Evolutionary conservation across 2,329 filamentous ascomycete species (phyloP).

Genomic region (Thielaviopsis punctulata): DNA sequence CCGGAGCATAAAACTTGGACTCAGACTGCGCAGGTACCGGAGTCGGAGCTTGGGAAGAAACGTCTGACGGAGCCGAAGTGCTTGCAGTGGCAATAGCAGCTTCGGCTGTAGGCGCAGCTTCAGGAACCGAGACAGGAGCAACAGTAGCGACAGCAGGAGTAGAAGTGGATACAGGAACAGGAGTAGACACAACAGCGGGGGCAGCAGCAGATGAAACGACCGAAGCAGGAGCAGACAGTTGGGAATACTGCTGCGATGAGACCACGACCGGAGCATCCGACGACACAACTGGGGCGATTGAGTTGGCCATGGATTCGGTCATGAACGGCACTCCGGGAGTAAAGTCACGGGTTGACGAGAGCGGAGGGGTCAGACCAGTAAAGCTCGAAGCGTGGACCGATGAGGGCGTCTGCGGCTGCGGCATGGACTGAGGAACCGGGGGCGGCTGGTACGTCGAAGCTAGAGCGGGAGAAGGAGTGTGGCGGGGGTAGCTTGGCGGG

Average conservation of each 20-base stretch:
- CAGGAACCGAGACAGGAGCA: not conserved
- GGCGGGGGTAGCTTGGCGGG: conserved; percentile 30
- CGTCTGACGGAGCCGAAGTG: not conserved
- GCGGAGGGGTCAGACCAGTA: conserved; percentile 4
- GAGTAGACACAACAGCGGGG: not conserved
- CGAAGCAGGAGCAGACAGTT: conserved; percentile 5
- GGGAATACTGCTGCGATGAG: conserved; percentile 8
- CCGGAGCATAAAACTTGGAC: conserved; percentile 1
- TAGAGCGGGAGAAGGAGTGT: conserved; percentile 35
- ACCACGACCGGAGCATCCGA: conserved; percentile 6
- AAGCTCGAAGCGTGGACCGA: conserved; percentile 30
- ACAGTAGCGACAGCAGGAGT: not conserved
- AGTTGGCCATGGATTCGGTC: not conserved
- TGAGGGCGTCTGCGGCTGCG: conserved; percentile 32
- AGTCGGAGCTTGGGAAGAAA: not conserved
- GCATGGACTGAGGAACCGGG: conserved; percentile 24
- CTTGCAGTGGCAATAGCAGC: not conserved
- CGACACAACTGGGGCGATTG: conserved; percentile 3
- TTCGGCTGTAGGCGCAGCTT: not conserved
- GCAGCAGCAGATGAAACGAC: conserved; percentile 1
- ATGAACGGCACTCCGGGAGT: conserved; percentile 9
- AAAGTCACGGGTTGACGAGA: conserved; percentile 9
- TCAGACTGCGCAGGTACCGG: not conserved
- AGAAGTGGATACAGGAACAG: not conserved
- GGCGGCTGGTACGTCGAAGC: conserved; percentile 41